Percentiles rank a stretch among this genome's conserved stretches.
These are phyloP conservation scores for Albatrellus sp. DNA, from an alignment of 1,284 basidiomycete species.

Conservation along the genomic window DNA sequence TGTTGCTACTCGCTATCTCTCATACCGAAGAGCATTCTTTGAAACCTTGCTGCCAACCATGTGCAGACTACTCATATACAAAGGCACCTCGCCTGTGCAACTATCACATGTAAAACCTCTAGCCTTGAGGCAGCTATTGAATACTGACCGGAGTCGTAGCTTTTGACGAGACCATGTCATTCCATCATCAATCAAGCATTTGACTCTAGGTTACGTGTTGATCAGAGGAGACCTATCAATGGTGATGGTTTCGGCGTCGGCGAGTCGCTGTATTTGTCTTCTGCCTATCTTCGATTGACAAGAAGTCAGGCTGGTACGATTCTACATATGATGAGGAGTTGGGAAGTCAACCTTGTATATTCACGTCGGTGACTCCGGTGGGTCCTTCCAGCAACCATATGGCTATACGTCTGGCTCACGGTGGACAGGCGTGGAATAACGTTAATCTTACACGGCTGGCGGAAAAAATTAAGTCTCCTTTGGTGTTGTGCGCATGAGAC, in stretches of 20 bases:
- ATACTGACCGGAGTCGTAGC: conserved; percentile 25
- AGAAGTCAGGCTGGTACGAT: conserved; percentile 69
- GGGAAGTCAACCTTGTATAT: conserved; percentile 84
- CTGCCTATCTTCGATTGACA: not conserved
- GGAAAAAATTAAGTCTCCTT: conserved; percentile 88
- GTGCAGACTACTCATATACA: conserved; percentile 88
- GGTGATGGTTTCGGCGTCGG: conserved; percentile 97
- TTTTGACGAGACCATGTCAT: conserved; percentile 86
- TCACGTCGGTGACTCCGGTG: conserved; percentile 91
- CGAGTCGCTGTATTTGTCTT: conserved; percentile 25
- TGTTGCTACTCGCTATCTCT: not conserved
- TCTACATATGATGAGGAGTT: conserved; percentile 68
- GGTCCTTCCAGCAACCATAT: conserved; percentile 13
- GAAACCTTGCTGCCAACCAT: conserved; percentile 24
- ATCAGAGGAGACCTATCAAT: conserved; percentile 75
- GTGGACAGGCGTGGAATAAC: conserved; percentile 81
- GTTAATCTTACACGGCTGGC: conserved; percentile 80
- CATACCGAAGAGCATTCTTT: not conserved
- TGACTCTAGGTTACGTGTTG: conserved; percentile 78
- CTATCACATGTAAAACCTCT: conserved; percentile 58
- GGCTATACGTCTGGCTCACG: not conserved
- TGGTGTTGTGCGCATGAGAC: conserved; percentile 68
- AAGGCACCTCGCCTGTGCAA: conserved; percentile 80
- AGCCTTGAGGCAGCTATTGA: conserved; percentile 1
- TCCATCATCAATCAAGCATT: conserved; percentile 95